phyloP scores from a whole-genome alignment of 257 asterid genomes.

The Penstemon davidsonii region DNA sequence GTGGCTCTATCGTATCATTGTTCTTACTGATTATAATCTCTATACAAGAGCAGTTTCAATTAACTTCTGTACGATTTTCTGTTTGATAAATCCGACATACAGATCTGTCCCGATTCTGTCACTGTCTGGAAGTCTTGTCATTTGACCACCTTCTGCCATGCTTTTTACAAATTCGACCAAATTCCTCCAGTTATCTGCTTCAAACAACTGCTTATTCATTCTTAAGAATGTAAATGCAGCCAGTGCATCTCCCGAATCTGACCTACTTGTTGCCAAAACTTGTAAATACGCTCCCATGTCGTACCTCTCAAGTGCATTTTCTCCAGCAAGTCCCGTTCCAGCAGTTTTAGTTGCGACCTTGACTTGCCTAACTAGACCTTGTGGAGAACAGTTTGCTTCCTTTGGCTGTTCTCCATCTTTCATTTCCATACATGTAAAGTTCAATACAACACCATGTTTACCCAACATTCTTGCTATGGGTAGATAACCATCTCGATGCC shows the following conservation, averaged over 20 bases:
- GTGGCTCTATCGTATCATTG: constrained; percentile 12
- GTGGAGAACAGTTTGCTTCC: constrained; percentile 75
- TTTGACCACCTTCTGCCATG: constrained; percentile 73
- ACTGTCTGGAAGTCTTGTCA: constrained; percentile 50
- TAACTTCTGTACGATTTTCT: constrained; percentile 32
- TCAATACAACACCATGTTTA: constrained; percentile 59
- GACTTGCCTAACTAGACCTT: constrained; percentile 87
- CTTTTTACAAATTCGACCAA: constrained; percentile 68
- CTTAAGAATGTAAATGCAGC: constrained; percentile 80
- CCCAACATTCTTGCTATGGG: constrained; percentile 82
- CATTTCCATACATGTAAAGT: constrained; percentile 97
- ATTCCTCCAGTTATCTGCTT: constrained; percentile 75
- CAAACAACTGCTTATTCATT: constrained; percentile 78
- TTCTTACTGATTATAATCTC: constrained; percentile 20
- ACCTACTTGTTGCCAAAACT: constrained; percentile 68
- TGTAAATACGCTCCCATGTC: constrained; percentile 69
- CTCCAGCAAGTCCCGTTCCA: constrained; percentile 74
- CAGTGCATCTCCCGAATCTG: constrained; percentile 66
- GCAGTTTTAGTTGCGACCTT: constrained; percentile 74
- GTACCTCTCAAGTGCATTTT: constrained; percentile 88
- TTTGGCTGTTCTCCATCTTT: constrained; percentile 78
- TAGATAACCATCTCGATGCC: constrained; percentile 72
- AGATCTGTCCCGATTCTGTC: constrained; percentile 70
- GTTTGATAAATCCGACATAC: constrained; percentile 60
- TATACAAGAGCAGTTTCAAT: constrained; percentile 61